Percentiles rank a stretch among this genome's conserved stretches.
Evolutionary conservation across 2,329 filamentous ascomycete species (phyloP).

Genomic region (Neonectria sp.): DNA sequence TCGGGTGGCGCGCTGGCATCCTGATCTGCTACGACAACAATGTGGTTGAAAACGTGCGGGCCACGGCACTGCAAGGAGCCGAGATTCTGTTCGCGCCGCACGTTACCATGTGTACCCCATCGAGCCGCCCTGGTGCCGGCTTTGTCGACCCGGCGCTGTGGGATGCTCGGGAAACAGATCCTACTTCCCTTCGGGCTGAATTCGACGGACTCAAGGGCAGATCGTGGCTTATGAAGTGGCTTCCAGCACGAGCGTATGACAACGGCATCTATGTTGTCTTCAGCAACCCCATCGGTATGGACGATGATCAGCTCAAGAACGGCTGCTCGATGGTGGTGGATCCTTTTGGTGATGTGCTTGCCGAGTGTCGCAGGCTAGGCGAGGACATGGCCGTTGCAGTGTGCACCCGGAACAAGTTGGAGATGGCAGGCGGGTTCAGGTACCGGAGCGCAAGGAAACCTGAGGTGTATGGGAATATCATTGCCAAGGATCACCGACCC

Average conservation of each 20-base stretch:
- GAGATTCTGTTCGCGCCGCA: conserved; percentile 39
- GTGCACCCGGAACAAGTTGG: conserved; percentile 36
- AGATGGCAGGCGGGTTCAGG: conserved; percentile 30
- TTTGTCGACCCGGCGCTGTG: conserved; percentile 35
- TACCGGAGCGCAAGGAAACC: conserved; percentile 34
- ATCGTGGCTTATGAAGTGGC: conserved; percentile 40
- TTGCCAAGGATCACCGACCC: conserved; percentile 25
- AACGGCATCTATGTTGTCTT: conserved; percentile 39
- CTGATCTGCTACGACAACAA: conserved; percentile 43
- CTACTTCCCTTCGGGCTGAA: conserved; percentile 33
- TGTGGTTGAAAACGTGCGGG: conserved; percentile 37
- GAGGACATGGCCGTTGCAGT: conserved; percentile 35
- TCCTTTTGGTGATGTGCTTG: conserved; percentile 35
- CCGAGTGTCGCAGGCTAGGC: conserved; percentile 31
- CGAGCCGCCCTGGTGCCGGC: conserved; percentile 34
- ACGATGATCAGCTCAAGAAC: conserved; percentile 39
- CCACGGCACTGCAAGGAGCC: conserved; percentile 30
- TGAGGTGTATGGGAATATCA: conserved; percentile 30
- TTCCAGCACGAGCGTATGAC: conserved; percentile 36
- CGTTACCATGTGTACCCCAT: conserved; percentile 40
- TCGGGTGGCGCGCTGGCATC: conserved; percentile 37
- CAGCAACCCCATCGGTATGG: conserved; percentile 38
- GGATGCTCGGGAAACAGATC: conserved; percentile 23
- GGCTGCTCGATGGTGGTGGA: conserved; percentile 39
- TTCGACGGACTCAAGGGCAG: conserved; percentile 39